Evolutionary conservation across 2,329 filamentous ascomycete species (phyloP).

Genomic region (Huntiella bhutanensis): DNA sequence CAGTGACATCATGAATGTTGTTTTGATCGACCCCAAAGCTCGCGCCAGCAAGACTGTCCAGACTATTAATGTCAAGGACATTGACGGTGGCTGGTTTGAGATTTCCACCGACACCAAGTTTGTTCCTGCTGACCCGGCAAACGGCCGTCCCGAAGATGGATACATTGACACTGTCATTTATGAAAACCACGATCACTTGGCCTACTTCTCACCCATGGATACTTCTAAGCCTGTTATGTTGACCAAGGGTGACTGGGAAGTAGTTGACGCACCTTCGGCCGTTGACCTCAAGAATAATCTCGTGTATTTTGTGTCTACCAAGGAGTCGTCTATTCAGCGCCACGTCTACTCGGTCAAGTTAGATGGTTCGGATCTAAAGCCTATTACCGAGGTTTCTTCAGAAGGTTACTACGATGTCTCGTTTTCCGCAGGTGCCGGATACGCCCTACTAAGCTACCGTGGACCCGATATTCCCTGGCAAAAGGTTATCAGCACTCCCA

Average conservation of each 20-base stretch:
- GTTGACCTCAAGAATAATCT: conserved; percentile 71
- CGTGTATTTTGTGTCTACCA: conserved; percentile 79
- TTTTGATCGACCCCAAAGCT: conserved; percentile 59
- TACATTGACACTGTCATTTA: conserved; percentile 85
- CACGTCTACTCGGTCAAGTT: conserved; percentile 83
- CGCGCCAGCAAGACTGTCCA: conserved; percentile 63
- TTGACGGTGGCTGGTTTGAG: conserved; percentile 98
- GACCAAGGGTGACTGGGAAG: conserved; percentile 82
- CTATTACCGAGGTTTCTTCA: conserved; percentile 53
- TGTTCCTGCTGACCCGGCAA: conserved; percentile 63
- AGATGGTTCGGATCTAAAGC: conserved; percentile 51
- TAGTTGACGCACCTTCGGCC: conserved; percentile 65
- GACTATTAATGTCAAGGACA: conserved; percentile 54
- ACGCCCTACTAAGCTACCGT: conserved; percentile 63
- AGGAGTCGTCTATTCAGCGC: conserved; percentile 72
- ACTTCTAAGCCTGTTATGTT: conserved; percentile 66
- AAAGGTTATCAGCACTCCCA: conserved; percentile 69
- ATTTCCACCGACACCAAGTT: conserved; percentile 72
- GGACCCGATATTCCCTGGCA: conserved; percentile 83
- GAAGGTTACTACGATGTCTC: conserved; percentile 67
- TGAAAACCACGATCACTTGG: conserved; percentile 74
- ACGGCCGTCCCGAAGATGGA: conserved; percentile 62
- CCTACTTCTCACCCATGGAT: conserved; percentile 80
- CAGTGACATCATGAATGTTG: conserved; percentile 74
- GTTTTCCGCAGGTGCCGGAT: conserved; percentile 69